Base-by-base conservation (phyloP, 1,284 basidiomycete genomes). In the Sanghuangporus sanghuang region DNA sequence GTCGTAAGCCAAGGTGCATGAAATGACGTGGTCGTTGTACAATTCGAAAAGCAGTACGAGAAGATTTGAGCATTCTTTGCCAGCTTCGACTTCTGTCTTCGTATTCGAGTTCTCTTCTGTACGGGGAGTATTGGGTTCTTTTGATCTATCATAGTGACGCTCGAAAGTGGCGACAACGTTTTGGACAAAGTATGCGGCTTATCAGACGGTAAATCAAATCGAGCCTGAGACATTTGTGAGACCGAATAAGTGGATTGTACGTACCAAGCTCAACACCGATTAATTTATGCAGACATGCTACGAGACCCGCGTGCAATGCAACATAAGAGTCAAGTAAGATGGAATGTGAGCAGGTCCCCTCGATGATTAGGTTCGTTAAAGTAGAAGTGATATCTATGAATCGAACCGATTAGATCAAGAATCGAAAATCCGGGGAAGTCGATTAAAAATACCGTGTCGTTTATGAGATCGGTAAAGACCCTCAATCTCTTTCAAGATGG, bases 21-120 rank as follows among this genome's bases (percentile, higher is more conserved):
- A 94, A 53, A 98, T 84, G 27, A 98, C 92, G 74, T 94, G 92
- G 71, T 98, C 93, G 73, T 98, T 98, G 79, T 98, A 98, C 42
- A 99, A 78, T 72, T 98, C 94, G 2, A 94, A 92, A 23, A 98
- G 78, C 8, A 99, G 82, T 0, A 93, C 86, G 39, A 96, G 81
- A 36, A 99, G 77, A 73, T 99, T 99, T 16, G 91, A 86, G 66
- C 89, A 89, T 73, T 97, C 93, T 75, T 98, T 98, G 38, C 90
- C 89, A 8, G 77, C 70, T 7, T 74, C 73, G 5, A 21, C 7
- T n/a, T 77, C 75, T 44, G 75, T 74, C 32, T 67, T 73, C n/a
- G 7, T 8, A 9, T 16, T 38, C 49, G 61, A 67, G 55, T 68
- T 69, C 8, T 65, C 68, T 27, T 65, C 59, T 27, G 65, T 70